phyloP scores from a whole-genome alignment of 176 grass and related monocot genomes.

The Pharus latifolius region DNA sequence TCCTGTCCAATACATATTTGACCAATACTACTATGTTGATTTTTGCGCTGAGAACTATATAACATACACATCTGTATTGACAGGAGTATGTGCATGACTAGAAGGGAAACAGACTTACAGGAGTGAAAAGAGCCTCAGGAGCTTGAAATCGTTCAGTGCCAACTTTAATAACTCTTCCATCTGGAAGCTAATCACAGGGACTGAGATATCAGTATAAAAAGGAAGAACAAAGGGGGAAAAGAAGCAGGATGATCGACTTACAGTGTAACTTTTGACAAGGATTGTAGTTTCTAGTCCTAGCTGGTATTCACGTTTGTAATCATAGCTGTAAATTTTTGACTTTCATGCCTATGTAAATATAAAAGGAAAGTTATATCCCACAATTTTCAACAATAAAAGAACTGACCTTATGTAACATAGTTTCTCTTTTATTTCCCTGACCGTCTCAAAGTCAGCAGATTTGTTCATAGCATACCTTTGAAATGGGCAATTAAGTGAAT shows the following conservation, averaged over 20 bases:
- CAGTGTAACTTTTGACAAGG: conserved; percentile 96
- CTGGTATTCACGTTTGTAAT: conserved; percentile 95
- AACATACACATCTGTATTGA: neutral
- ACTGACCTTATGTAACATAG: conserved; percentile 82
- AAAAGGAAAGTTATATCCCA: neutral
- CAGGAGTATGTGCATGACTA: neutral
- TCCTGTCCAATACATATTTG: conserved; percentile 38
- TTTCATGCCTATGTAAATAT: conserved; percentile 1
- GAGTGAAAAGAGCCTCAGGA: conserved; percentile 92
- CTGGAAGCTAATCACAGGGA: conserved; percentile 77
- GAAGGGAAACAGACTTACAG: conserved; percentile 41
- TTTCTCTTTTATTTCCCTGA: conserved; percentile 94
- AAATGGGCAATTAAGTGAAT: conserved; percentile 2
- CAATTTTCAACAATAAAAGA: neutral
- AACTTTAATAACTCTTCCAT: conserved; percentile 99
- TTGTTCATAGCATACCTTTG: conserved; percentile 93
- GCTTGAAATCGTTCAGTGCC: conserved; percentile 94
- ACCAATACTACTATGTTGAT: neutral
- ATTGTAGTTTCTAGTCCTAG: conserved; percentile 95
- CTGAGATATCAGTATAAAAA: conserved; percentile 22
- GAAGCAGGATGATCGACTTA: conserved; percentile 40
- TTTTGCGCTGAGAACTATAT: neutral
- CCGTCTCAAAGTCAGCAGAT: conserved; percentile 95
- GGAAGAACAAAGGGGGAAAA: neutral
- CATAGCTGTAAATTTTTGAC: conserved; percentile 57